phyloP scores from a whole-genome alignment of 305 asterid genomes.

The Striga hermonthica region DNA sequence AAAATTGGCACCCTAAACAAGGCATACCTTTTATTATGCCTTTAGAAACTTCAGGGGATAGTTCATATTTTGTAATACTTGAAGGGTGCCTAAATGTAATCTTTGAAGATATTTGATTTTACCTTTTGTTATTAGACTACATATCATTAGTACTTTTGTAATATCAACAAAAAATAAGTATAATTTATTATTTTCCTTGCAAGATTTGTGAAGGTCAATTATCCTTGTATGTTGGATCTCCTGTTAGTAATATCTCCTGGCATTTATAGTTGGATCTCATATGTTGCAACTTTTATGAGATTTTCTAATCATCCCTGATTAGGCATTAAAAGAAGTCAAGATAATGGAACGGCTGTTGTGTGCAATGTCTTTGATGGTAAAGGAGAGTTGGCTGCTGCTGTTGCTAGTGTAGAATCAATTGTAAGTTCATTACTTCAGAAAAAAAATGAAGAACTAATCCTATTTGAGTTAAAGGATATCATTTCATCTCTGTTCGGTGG shows the following conservation, averaged over 20 bases:
- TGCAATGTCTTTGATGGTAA: constrained; percentile 71
- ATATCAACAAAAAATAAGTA: not conserved
- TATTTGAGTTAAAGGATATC: constrained; percentile 22
- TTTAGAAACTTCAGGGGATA: too few species aligned
- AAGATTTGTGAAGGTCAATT: constrained; percentile 11
- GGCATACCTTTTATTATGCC: too few species aligned
- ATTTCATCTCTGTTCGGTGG: constrained; percentile 21
- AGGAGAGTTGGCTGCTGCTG: constrained; percentile 89
- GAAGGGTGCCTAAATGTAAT: too few species aligned
- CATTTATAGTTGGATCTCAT: constrained; percentile 13
- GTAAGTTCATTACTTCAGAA: constrained; percentile 43
- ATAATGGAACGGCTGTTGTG: constrained; percentile 68
- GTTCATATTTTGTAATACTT: too few species aligned
- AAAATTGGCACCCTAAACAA: too few species aligned
- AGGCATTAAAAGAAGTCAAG: constrained; percentile 69
- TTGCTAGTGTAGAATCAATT: constrained; percentile 76
- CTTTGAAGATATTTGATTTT: too few species aligned
- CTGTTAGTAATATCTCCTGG: constrained; percentile 2
- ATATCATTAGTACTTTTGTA: too few species aligned
- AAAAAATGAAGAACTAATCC: not conserved
- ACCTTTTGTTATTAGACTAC: too few species aligned
- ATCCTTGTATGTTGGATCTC: not conserved
- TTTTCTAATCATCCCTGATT: constrained; percentile 31
- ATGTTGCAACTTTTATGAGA: constrained; percentile 14
- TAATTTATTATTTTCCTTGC: not conserved